phyloP scores from a whole-genome alignment of 176 grass and related monocot genomes.

The Cymbopogon citratus region DNA sequence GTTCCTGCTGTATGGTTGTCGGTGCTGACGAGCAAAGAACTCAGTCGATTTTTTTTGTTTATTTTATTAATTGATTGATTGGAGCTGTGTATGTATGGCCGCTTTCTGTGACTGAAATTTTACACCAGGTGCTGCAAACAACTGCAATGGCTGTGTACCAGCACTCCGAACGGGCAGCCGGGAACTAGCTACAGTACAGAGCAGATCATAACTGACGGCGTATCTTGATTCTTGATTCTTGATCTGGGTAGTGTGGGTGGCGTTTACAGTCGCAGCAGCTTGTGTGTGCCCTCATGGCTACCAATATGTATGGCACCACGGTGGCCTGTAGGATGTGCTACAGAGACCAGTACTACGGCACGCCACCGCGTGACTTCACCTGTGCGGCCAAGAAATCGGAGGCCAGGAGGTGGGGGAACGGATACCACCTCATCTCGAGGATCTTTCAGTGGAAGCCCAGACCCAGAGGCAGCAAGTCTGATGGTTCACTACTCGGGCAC shows the following conservation, averaged over 20 bases:
- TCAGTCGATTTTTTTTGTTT: background rate
- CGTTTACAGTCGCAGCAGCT: background rate
- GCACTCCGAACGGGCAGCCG: background rate
- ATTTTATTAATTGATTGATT: background rate
- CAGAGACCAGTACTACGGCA: slow-evolving; percentile 24
- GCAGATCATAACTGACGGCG: background rate
- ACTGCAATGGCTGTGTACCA: background rate
- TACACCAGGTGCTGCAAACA: background rate
- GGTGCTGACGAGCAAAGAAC: background rate
- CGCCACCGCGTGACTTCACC: slow-evolving; percentile 24
- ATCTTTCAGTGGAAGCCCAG: slow-evolving; percentile 13
- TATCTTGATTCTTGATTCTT: background rate
- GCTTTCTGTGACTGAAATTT: background rate
- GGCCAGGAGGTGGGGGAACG: slow-evolving; percentile 35
- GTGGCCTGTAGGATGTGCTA: slow-evolving; percentile 26
- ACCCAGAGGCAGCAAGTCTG: background rate
- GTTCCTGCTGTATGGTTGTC: background rate
- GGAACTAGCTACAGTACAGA: background rate
- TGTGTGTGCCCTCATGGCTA: background rate
- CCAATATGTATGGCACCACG: slow-evolving; percentile 16
- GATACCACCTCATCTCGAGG: slow-evolving; percentile 27
- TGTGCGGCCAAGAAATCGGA: slow-evolving; percentile 33
- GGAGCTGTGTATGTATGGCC: background rate
- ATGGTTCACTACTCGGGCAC: too few species aligned
- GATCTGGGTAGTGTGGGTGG: background rate